Conservation (phyloP, 805 yeast genomes). For the Ogataea dorogensis region DNA sequence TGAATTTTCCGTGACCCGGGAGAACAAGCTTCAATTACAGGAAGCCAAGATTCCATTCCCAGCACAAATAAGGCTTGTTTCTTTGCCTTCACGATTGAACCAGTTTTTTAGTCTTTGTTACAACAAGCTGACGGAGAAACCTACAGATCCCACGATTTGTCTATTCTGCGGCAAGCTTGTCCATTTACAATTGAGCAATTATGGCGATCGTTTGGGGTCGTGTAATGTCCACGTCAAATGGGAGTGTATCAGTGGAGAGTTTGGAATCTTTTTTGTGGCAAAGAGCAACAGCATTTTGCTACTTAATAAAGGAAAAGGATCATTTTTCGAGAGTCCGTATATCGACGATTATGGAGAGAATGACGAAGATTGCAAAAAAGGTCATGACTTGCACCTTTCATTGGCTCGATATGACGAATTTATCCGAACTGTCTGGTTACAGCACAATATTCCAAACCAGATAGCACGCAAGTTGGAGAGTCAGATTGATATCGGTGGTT, state of each 20-base stretch:
- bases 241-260: slow-evolving; percentile 58
- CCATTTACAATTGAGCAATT: slow-evolving; percentile 61
- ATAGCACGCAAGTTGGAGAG: slow-evolving; percentile 81
- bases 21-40: slow-evolving; percentile 12
- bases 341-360: slow-evolving; percentile 84
- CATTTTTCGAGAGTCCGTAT: slow-evolving; percentile 82
- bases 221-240: slow-evolving; percentile 69
- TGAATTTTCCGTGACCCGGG: slow-evolving; percentile 14
- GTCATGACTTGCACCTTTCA: slow-evolving; percentile 69
- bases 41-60: slow-evolving; percentile 53
- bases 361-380: slow-evolving; percentile 69
- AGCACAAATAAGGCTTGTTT: slow-evolving; percentile 56
- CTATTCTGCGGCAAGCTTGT: slow-evolving; percentile 73
- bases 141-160: slow-evolving; percentile 81
- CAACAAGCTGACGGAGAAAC: slow-evolving; percentile 43
- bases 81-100: slow-evolving; percentile 67
- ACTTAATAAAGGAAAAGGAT: slow-evolving; percentile 73
- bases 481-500: slow-evolving; percentile 85
- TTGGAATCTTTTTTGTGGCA: slow-evolving; percentile 75
- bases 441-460: slow-evolving; percentile 71
- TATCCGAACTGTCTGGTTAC: slow-evolving; percentile 68
- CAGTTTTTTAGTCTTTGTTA: slow-evolving; percentile 61
- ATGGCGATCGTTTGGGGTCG: slow-evolving; percentile 63
- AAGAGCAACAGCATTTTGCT: slow-evolving; percentile 63
- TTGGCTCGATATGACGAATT: slow-evolving; percentile 62